phyloP scores from a whole-genome alignment of 1,284 basidiomycete genomes.

The Leccinum subfulvum region DNA sequence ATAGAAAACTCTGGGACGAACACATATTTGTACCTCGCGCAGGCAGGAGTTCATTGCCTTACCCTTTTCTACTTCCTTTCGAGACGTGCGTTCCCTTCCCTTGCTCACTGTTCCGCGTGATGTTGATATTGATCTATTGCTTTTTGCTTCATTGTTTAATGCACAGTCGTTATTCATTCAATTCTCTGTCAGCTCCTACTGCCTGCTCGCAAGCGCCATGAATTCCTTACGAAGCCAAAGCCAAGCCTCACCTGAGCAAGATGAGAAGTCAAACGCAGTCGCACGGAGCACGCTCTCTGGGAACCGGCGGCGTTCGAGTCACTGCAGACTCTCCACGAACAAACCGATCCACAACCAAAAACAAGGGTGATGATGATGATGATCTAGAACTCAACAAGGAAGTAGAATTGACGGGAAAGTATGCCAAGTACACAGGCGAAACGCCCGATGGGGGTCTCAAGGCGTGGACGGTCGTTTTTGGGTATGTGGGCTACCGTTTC shows the following conservation, averaged over 20 bases:
- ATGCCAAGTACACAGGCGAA: slow-evolving; percentile 24
- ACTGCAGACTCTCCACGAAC: slow-evolving; percentile 10
- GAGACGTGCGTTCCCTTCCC: background rate
- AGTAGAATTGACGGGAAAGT: slow-evolving; percentile 8
- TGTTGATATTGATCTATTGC: background rate
- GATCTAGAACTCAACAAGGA: background rate
- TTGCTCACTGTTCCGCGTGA: background rate
- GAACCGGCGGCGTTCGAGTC: background rate
- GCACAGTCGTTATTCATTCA: background rate
- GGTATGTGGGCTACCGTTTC: slow-evolving; percentile 31
- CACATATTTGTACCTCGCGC: background rate
- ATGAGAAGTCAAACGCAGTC: background rate
- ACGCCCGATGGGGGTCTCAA: slow-evolving; percentile 50
- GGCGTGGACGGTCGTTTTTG: slow-evolving; percentile 52
- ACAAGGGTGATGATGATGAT: background rate
- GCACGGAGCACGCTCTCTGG: background rate
- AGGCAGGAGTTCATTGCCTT: background rate
- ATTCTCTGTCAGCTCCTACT: background rate
- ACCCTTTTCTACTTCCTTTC: background rate
- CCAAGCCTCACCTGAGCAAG: background rate
- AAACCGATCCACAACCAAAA: background rate
- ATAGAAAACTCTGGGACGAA: background rate
- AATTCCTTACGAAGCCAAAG: background rate
- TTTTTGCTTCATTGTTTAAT: background rate
- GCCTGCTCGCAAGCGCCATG: slow-evolving; percentile 1